A percentile compares a stretch with the other conserved stretches of the same genome.
phyloP scores from a whole-genome alignment of 208 protist species.

The Leishmania martiniquensis region DNA sequence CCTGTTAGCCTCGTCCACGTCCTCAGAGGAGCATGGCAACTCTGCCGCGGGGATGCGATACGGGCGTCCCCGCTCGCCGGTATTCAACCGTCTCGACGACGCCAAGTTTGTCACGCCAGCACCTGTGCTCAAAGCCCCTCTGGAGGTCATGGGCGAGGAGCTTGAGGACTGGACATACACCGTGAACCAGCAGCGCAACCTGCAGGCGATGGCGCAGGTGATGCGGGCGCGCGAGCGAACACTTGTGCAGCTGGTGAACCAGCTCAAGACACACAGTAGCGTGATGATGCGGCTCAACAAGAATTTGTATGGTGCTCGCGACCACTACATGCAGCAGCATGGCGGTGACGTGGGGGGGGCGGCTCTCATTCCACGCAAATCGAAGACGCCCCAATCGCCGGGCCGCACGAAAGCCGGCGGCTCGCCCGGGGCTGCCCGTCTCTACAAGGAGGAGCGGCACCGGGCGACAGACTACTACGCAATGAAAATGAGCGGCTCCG shows the following conservation, averaged over 20 bases:
- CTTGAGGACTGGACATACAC: slow-evolving; percentile 35
- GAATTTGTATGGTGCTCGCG: slow-evolving; percentile 39
- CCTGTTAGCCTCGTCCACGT: background rate
- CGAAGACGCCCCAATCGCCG: background rate
- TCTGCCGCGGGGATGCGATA: background rate
- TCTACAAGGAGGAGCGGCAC: slow-evolving; percentile 26
- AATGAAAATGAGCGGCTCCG: slow-evolving; percentile 24
- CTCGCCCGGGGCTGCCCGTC: slow-evolving; percentile 8
- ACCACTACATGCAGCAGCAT: slow-evolving; percentile 17
- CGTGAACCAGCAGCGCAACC: slow-evolving; percentile 33
- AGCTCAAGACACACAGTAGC: slow-evolving; percentile 5
- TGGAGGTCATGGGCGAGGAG: slow-evolving; percentile 33
- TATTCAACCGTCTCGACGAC: slow-evolving; percentile 2
- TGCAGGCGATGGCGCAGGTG: slow-evolving; percentile 28
- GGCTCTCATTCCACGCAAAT: slow-evolving; percentile 15
- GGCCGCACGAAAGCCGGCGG: background rate
- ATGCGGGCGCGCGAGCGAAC: slow-evolving; percentile 42
- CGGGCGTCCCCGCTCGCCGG: background rate
- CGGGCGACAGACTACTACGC: slow-evolving; percentile 30
- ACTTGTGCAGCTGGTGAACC: slow-evolving; percentile 4
- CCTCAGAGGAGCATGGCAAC: background rate
- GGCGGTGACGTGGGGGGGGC: slow-evolving; percentile 34
- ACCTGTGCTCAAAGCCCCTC: slow-evolving; percentile 16
- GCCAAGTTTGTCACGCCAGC: slow-evolving; percentile 23
- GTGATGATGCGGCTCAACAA: slow-evolving; percentile 23